These are phyloP conservation scores for Phaeosphaeriaceae sp. DNA, from an alignment of 2,329 filamentous ascomycete species.

Conservation along the genomic window DNA sequence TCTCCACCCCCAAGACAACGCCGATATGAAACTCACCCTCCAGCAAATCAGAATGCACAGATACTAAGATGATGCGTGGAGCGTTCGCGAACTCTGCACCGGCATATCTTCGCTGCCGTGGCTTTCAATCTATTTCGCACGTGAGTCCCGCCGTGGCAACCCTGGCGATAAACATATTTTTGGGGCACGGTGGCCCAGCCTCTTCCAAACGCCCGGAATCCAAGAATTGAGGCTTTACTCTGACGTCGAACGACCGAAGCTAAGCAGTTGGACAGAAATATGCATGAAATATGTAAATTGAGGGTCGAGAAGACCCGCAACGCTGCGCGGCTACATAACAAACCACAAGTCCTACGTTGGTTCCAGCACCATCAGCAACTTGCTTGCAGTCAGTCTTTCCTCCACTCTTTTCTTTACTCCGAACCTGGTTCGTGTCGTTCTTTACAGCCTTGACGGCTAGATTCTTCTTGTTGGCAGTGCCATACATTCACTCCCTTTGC, in stretches of 20 bases:
- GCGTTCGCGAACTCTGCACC: conserved; percentile 12
- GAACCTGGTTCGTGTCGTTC: conserved; percentile 23
- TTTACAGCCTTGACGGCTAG: conserved; percentile 44
- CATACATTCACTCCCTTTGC: conserved; percentile 24
- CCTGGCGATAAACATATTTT: conserved; percentile 16
- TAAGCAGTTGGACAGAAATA: conserved; percentile 11
- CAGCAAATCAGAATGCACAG: conserved; percentile 12
- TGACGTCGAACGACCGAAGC: conserved; percentile 14
- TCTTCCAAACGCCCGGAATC: conserved; percentile 15
- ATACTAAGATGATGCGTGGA: conserved; percentile 5
- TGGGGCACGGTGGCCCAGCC: conserved; percentile 16
- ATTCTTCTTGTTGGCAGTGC: conserved; percentile 36
- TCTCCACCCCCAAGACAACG: conserved; percentile 8
- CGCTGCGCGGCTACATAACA: conserved; percentile 19
- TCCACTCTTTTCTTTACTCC: conserved; percentile 20
- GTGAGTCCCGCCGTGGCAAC: conserved; percentile 18
- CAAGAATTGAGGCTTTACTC: conserved; percentile 14
- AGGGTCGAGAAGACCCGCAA: conserved; percentile 24
- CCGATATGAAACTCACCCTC: conserved; percentile 17
- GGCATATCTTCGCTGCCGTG: conserved; percentile 19
- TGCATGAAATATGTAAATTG: conserved; percentile 24
- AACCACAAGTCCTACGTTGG: neutral
- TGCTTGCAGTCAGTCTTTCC: conserved; percentile 4
- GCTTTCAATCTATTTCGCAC: conserved; percentile 34
- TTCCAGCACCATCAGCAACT: conserved; percentile 8